Conservation (phyloP, 176 grass and related monocot genomes). For the Panicum miliaceum region DNA sequence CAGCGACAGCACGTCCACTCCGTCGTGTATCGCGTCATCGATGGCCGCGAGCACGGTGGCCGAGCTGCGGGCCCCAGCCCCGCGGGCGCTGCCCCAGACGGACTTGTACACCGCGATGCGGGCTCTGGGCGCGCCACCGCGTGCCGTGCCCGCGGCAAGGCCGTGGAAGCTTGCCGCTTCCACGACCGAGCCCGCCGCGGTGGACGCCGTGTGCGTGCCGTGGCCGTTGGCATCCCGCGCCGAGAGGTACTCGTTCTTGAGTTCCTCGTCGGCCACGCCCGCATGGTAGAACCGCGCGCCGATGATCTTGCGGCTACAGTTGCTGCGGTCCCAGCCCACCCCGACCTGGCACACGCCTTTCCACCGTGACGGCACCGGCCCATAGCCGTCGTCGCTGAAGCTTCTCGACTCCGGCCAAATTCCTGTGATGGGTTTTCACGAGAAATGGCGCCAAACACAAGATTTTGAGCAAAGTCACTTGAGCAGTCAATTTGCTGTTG, state of each 20-base stretch:
- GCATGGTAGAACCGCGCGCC: constrained; percentile 32
- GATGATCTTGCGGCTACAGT: constrained; percentile 49
- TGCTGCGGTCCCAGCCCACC: constrained; percentile 13
- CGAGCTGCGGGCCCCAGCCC: background rate
- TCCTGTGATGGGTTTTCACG: background rate
- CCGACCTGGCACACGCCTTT: constrained; percentile 45
- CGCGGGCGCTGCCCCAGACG: background rate
- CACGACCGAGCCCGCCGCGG: constrained; percentile 30
- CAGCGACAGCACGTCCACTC: constrained; percentile 35
- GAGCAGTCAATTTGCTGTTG: background rate
- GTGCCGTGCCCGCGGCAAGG: background rate
- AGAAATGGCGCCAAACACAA: background rate
- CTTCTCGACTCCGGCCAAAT: constrained; percentile 28
- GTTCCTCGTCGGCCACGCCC: background rate
- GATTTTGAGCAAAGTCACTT: background rate
- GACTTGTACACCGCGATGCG: background rate
- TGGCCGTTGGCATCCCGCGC: constrained; percentile 34
- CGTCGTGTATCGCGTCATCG: constrained; percentile 45
- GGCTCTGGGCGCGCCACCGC: background rate
- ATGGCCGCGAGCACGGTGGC: constrained; percentile 44
- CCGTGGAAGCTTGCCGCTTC: constrained; percentile 27
- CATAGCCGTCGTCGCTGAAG: constrained; percentile 38
- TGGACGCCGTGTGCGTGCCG: constrained; percentile 32
- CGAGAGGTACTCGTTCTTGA: background rate
- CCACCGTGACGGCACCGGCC: constrained; percentile 26